Evolutionary conservation across 768 basidiomycete genomes (phyloP), one percentile per base, ranked within the genome.

Genomic region (Tylopilus subfusipes): DNA sequence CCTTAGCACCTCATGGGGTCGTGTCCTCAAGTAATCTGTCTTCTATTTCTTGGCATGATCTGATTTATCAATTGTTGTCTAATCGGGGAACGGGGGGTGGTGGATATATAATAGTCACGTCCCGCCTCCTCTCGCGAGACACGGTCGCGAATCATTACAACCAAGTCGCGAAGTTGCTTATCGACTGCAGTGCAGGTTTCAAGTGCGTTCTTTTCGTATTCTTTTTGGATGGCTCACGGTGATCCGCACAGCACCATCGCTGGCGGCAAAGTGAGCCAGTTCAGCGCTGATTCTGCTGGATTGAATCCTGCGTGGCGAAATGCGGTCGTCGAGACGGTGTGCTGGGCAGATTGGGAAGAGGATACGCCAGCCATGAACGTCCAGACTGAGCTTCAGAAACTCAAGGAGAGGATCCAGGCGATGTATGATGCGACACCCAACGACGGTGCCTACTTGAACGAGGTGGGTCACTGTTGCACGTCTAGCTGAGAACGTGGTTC

Each of bases 231-330:
- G 52, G 42, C 57, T 38, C 56, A 66, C 25, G 56, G 59, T 11
- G n/a, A 30, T 33, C 21, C 39, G 19, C n/a, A 19, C 2, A 81
- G 79, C 49, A 63, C 73, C 24, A 62, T 80, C 14, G 74, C 67
- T 6, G 80, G 81, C 1, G 80, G 81, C 4, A 73, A 67, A 12
- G 80, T 79, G 5, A 58, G 29, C 60, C 65, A 30, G 63, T 50
- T 66, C 12, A 14, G 72, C 19, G 72, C 78, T 0, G 66, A 72
- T 40, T 71, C 76, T 1, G 68, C 67, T 10, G 79, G 76, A 16
- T 56, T 80, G 21, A 73, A 80, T 60, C 80, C 79, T 12, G 75
- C 74, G 0, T 82, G 80, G 78, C 70, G 80, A 14, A 66, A 72
- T 16, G 72, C 78, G 1, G 42, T 79, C 9, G 24, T 52, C 5